Conservation (phyloP, 139 green algal genomes). For the Eudorina sp. region DNA sequence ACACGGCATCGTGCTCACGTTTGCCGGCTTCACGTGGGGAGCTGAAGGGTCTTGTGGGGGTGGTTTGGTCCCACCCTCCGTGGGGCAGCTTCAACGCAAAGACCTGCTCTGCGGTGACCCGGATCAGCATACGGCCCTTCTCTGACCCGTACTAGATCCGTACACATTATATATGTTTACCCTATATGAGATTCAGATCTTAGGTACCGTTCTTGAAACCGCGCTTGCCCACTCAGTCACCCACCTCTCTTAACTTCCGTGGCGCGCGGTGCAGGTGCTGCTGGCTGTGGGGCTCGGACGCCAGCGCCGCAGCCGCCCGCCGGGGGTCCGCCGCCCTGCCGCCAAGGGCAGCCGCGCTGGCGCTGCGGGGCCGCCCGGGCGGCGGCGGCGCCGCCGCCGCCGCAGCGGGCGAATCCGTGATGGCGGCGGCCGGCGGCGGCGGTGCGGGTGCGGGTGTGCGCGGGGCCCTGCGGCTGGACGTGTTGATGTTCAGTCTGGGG, state of each 20-base stretch:
- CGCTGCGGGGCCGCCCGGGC: not conserved
- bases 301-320: not conserved
- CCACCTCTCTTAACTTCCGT: not conserved
- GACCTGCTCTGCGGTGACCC: too few relatives aligned
- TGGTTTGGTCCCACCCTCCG: too few relatives aligned
- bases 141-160: too few relatives aligned
- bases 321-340: not conserved
- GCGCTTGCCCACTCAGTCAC: not conserved
- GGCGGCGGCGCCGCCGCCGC: too few relatives aligned
- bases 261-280: slow-evolving; percentile 38
- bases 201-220: not conserved
- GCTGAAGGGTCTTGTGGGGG: too few relatives aligned
- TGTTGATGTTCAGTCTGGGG: slow-evolving; percentile 85
- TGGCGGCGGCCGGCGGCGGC: not conserved
- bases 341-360: not conserved
- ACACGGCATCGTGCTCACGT: too few relatives aligned
- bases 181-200: too few relatives aligned
- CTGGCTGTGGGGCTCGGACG: slow-evolving; percentile 9
- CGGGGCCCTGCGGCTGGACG: slow-evolving; percentile 76
- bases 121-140: too few relatives aligned
- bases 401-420: not conserved
- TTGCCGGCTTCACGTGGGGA: too few relatives aligned
- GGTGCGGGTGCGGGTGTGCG: too few relatives aligned
- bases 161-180: not conserved
- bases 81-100: too few relatives aligned